Evolutionary conservation across 495 filamentous ascomycete species (phyloP).

Genomic region (Penicillium samsonianum): DNA sequence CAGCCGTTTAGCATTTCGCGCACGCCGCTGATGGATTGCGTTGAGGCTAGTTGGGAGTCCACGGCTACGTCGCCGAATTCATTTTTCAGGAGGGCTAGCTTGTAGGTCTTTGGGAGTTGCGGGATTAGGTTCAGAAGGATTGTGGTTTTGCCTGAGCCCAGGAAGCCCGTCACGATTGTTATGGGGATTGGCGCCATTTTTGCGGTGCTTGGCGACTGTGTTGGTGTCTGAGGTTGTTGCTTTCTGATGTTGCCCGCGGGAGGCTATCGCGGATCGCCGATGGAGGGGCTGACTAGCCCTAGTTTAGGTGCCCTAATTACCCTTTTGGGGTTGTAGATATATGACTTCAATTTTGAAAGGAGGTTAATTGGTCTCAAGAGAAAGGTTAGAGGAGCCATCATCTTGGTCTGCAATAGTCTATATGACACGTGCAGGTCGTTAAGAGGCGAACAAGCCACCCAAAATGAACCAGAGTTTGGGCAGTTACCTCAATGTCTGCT

Average conservation of each 20-base stretch:
- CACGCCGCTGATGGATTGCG: constrained; percentile 81
- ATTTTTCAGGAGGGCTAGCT: constrained; percentile 93
- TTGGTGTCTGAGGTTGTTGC: neutral
- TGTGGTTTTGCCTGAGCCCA: constrained; percentile 93
- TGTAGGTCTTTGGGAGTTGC: constrained; percentile 75
- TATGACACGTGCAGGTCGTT: too few species aligned
- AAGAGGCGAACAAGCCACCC: too few species aligned
- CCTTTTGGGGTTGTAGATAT: neutral
- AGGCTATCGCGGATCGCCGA: neutral
- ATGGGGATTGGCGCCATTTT: constrained; percentile 74
- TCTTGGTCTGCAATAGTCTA: too few species aligned
- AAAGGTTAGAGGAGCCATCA: too few species aligned
- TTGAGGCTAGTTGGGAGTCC: constrained; percentile 85
- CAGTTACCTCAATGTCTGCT: too few species aligned
- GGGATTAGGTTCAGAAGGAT: constrained; percentile 86
- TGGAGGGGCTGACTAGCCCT: constrained; percentile 14
- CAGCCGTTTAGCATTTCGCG: constrained; percentile 92
- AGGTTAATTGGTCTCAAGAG: too few species aligned
- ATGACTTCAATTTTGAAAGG: neutral
- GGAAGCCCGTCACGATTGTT: constrained; percentile 93
- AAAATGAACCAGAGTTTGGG: too few species aligned
- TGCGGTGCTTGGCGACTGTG: neutral
- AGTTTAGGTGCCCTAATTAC: constrained; percentile 5
- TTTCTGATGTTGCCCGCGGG: constrained; percentile 3
- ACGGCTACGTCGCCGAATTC: constrained; percentile 95